Evolutionary conservation across 2,329 filamentous ascomycete genomes (phyloP), one percentile per base, ranked within the genome.

Genomic region (Diplodia seriata): DNA sequence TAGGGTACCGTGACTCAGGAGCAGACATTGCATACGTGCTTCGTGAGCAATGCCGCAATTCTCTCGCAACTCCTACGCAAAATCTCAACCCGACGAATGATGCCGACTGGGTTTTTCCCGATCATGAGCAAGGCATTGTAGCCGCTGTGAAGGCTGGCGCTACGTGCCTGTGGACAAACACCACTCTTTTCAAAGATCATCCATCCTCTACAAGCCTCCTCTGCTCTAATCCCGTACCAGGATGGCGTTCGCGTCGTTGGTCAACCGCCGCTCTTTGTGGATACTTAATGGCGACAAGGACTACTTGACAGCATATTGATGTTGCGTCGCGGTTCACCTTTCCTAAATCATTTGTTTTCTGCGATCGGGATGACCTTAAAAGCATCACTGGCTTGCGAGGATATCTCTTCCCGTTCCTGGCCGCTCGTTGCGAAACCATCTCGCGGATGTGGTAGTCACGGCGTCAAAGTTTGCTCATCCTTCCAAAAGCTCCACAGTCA

Each of bases 121-220:
- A 99, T 78, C 91, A 97, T 71, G 94, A 98, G 84, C 90, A 90
- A 71, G 95, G 95, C 0, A 98, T 93, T 82, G 97, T 98, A 93
- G 97, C 97, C 88, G 97, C 94, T 80, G 97, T 97, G 85, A 93
- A 97, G 74, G 87, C 97, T 38, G 93, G 94, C 54, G 95, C 81
- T 0, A 85, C 80, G 1, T 79, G 82, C 70, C 72, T 85, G 3
- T 85, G 83, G 82, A 82, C 82, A 1, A 85, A 85, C 69, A 85
- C 83, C 0, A 81, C 85, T 50, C 72, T 85, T 1, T 85, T 85
- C 70, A 76, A 78, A 0, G 76, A 77, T 0, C 83, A 85, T 71
- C 83, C 83, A 85, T 71, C 83, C 84, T 1, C 74, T 85, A 0
- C 83, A 86, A 68, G 76, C 69, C 0, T 84, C 82, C 0, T 20